Conservation (phyloP, 2,329 filamentous ascomycete genomes). For the Fusarium burgessii region DNA sequence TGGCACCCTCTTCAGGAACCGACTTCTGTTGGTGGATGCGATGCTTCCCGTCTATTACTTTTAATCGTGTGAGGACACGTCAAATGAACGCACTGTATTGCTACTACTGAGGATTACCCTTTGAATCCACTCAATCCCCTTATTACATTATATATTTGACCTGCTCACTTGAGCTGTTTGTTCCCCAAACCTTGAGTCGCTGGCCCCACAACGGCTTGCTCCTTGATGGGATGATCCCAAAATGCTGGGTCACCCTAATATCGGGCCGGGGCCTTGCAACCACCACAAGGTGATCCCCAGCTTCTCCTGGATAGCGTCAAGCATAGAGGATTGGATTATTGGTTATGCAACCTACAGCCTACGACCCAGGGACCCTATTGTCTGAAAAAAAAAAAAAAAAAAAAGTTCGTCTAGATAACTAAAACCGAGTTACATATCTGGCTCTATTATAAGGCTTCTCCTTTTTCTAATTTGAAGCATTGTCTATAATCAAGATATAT, state of each 20-base stretch:
- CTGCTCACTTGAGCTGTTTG: conserved; percentile 1
- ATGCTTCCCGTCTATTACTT: not conserved
- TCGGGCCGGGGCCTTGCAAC: conserved; percentile 39
- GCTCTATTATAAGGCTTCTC: not conserved
- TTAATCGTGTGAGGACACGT: not conserved
- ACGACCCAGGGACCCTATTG: not conserved
- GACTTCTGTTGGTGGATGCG: conserved; percentile 10
- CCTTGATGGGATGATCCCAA: conserved; percentile 36
- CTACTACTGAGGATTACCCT: not conserved
- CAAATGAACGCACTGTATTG: not conserved
- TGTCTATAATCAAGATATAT: not conserved
- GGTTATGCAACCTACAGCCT: not conserved
- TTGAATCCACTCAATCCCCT: not conserved
- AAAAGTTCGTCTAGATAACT: not conserved
- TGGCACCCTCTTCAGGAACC: conserved; percentile 8
- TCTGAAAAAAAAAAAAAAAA: too few species aligned
- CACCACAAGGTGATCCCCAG: conserved; percentile 31
- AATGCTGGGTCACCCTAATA: conserved; percentile 41
- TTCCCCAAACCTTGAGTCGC: not conserved
- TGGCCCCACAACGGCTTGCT: conserved; percentile 38
- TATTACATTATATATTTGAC: not conserved
- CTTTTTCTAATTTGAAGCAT: not conserved
- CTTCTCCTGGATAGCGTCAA: conserved; percentile 2
- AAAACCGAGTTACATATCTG: not conserved
- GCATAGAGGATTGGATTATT: not conserved